phyloP scores from a whole-genome alignment of 225 moss, liverwort and hornwort genomes.

The Sphagnum tenellum region DNA sequence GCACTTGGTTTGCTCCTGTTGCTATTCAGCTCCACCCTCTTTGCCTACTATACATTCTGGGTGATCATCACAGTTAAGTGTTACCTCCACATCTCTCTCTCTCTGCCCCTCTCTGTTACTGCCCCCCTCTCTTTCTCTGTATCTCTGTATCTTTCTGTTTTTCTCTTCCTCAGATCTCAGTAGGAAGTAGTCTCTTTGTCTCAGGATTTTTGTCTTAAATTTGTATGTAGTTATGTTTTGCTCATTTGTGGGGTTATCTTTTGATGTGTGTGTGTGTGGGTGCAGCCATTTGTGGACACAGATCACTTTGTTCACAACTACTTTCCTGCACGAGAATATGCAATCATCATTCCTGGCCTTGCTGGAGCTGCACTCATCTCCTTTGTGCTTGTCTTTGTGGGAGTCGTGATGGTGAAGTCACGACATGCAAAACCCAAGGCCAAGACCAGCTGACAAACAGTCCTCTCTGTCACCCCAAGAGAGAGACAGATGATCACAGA shows the following conservation, averaged over 20 bases:
- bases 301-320: conserved; percentile 95
- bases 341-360: conserved; percentile 87
- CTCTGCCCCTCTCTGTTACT: background rate
- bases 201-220: no score
- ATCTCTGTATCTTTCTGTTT: no score
- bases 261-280: no score
- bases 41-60: conserved; percentile 82
- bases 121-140: no score
- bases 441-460: no score
- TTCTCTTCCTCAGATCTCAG: background rate
- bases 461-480: no score
- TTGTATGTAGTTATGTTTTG: no score
- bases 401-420: conserved; percentile 60
- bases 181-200: background rate
- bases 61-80: conserved; percentile 59
- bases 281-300: conserved; percentile 95
- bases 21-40: conserved; percentile 59
- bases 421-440: conserved; percentile 41
- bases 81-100: background rate
- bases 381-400: conserved; percentile 64
- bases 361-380: conserved; percentile 69
- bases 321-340: conserved; percentile 89
- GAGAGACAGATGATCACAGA: no score
- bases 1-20: conserved; percentile 55
- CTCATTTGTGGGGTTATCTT: no score